Conservation (phyloP, 2,329 filamentous ascomycete genomes). For the Corynespora cassiicola region DNA sequence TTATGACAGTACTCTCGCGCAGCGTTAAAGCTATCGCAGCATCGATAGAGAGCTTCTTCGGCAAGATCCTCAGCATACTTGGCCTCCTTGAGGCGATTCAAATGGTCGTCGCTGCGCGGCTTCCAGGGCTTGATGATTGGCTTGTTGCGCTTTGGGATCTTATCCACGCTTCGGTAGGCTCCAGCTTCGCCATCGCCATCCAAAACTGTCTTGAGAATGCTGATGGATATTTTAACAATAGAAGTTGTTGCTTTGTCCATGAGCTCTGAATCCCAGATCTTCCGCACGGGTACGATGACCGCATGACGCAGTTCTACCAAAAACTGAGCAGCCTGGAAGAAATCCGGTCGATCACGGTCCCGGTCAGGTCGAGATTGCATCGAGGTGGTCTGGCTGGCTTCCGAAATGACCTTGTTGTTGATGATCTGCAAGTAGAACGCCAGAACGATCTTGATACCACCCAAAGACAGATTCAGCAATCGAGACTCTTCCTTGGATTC, state of each 20-base stretch:
- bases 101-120: slow-evolving; percentile 53
- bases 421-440: slow-evolving; percentile 80
- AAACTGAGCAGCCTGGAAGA: slow-evolving; percentile 75
- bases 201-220: slow-evolving; percentile 80
- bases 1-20: slow-evolving; percentile 79
- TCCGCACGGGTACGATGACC: slow-evolving; percentile 76
- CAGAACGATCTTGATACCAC: slow-evolving; percentile 80
- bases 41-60: slow-evolving; percentile 82
- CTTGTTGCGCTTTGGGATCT: slow-evolving; percentile 56
- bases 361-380: slow-evolving; percentile 60
- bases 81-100: slow-evolving; percentile 51
- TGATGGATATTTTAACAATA: slow-evolving; percentile 79
- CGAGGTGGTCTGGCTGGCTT: slow-evolving; percentile 69
- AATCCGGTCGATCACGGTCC: slow-evolving; percentile 64
- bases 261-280: slow-evolving; percentile 85
- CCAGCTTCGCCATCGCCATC: slow-evolving; percentile 76
- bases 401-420: slow-evolving; percentile 79
- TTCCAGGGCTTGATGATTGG: slow-evolving; percentile 60
- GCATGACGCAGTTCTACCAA: slow-evolving; percentile 84
- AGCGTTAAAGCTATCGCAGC: slow-evolving; percentile 67
- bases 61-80: slow-evolving; percentile 68
- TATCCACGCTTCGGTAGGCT: slow-evolving; percentile 68
- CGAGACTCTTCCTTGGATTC: slow-evolving; percentile 52
- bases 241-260: slow-evolving; percentile 80
- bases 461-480: slow-evolving; percentile 57